Evolutionary conservation across 1,284 basidiomycete species (phyloP).

Genomic region (Rhodotorula sp.): DNA sequence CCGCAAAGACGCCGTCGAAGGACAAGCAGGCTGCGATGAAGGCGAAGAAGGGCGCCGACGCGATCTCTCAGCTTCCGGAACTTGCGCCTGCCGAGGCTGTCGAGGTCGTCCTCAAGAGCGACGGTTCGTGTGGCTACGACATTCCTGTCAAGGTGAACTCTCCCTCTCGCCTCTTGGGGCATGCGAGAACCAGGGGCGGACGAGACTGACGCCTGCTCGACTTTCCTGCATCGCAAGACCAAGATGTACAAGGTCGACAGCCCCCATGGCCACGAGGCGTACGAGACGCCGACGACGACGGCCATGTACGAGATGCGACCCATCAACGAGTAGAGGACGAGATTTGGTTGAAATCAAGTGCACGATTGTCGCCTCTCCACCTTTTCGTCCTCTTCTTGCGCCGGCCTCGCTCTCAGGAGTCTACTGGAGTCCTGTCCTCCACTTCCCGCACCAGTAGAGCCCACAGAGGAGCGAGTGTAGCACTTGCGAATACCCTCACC

Average conservation of each 20-base stretch:
- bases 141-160: slow-evolving; percentile 52
- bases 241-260: slow-evolving; percentile 35
- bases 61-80: slow-evolving; percentile 22
- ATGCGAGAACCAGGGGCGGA: slow-evolving; percentile 22
- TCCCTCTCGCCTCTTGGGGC: background rate
- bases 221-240: slow-evolving; percentile 5
- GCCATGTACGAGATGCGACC: slow-evolving; percentile 51
- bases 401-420: no score
- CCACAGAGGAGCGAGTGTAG: no score
- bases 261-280: slow-evolving; percentile 45
- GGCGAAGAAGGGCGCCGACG: background rate
- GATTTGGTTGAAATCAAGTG: background rate
- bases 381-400: no score
- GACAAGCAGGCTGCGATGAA: slow-evolving; percentile 18
- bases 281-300: slow-evolving; percentile 44
- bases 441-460: no score
- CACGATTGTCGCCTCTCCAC: no score
- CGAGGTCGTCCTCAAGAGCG: slow-evolving; percentile 43
- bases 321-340: slow-evolving; percentile 11
- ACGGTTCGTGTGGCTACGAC: slow-evolving; percentile 51
- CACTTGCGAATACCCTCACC: no score
- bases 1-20: slow-evolving; percentile 19
- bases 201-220: slow-evolving; percentile 42
- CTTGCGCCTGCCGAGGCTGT: slow-evolving; percentile 34
- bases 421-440: no score